These are phyloP conservation scores for Euphrasia confusa DNA, from an alignment of 257 asterid genomes.

Conservation along the genomic window DNA sequence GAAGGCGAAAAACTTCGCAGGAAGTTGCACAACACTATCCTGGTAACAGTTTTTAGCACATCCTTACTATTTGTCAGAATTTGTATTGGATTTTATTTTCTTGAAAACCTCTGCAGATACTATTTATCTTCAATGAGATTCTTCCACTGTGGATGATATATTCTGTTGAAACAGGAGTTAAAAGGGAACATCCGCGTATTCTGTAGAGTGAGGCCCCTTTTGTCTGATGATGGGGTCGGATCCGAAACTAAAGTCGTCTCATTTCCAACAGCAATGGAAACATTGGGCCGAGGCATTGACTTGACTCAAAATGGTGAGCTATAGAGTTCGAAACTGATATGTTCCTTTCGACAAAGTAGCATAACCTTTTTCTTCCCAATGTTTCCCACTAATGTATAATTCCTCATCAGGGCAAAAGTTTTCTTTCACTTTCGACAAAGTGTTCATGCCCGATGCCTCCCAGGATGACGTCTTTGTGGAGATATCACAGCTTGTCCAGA, in stretches of 20 bases:
- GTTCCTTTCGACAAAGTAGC: background rate
- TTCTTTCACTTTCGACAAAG: constrained; percentile 87
- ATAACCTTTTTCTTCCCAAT: background rate
- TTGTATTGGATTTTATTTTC: background rate
- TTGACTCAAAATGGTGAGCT: constrained; percentile 64
- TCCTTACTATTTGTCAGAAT: background rate
- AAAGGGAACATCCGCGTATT: constrained; percentile 93
- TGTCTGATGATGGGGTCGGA: constrained; percentile 65
- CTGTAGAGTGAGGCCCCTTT: constrained; percentile 85
- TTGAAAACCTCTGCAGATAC: background rate
- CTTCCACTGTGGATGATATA: constrained; percentile 5
- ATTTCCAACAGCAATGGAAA: constrained; percentile 66
- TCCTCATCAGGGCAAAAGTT: constrained; percentile 58
- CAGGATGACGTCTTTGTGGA: constrained; percentile 90
- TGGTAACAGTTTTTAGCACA: constrained; percentile 42
- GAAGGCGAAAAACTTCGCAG: constrained; percentile 88
- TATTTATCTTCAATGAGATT: background rate
- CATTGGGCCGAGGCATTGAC: constrained; percentile 75
- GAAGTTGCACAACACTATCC: constrained; percentile 85
- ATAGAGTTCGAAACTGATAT: constrained; percentile 7
- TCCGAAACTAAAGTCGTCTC: constrained; percentile 63
- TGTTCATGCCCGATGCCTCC: constrained; percentile 70
- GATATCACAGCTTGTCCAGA: constrained; percentile 96
- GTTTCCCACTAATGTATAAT: constrained; percentile 15
- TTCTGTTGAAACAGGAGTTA: constrained; percentile 57